Evolutionary conservation across 73 alveolate genomes (phyloP).

Genomic region (Paramecium biaurelia): DNA sequence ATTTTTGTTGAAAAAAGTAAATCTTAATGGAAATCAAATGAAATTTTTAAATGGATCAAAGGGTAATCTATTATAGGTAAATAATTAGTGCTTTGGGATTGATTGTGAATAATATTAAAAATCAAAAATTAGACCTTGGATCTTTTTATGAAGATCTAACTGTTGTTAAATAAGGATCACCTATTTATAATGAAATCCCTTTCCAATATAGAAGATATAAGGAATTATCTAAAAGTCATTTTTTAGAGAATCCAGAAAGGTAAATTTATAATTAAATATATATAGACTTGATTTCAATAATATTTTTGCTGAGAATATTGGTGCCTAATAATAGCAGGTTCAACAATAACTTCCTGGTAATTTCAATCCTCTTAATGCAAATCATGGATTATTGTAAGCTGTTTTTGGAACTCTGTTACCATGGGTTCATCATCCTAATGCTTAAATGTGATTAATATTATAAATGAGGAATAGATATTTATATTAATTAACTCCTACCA

Average conservation of each 20-base stretch:
- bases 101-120: neutral
- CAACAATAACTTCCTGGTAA: neutral
- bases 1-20: conserved; percentile 11
- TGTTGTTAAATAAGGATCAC: neutral
- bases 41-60: neutral
- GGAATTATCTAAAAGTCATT: neutral
- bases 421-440: conserved; percentile 51
- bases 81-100: conserved; percentile 1
- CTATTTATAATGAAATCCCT: conserved; percentile 12
- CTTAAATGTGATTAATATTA: conserved; percentile 1
- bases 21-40: neutral
- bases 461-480: neutral
- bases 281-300: conserved; percentile 13
- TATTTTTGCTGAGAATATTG: conserved; percentile 28
- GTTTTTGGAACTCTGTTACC: conserved; percentile 21
- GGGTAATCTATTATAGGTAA: neutral
- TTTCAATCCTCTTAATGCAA: conserved; percentile 30
- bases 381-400: conserved; percentile 24
- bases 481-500: neutral
- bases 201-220: conserved; percentile 27
- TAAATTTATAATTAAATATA: neutral
- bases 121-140: neutral
- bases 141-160: neutral
- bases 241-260: conserved; percentile 39
- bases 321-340: neutral